Evolutionary conservation across 2,329 filamentous ascomycete species (phyloP), one percentile per base, ranked within the genome.

Genomic region (Septoria linicola): DNA sequence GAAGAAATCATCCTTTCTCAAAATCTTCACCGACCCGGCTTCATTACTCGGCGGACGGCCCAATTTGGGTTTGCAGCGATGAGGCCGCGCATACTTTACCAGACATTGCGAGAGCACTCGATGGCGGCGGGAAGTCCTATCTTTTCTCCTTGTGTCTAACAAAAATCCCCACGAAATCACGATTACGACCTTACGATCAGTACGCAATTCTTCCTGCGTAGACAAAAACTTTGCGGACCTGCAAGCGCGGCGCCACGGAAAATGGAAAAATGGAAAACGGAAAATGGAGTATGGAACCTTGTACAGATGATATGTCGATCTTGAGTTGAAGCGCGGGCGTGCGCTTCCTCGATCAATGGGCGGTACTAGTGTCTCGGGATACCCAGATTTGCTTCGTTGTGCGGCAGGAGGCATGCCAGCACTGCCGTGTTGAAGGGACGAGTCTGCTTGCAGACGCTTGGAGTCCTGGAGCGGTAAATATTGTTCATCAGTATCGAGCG

Each of bases 1-100:
- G 8, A 65, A 63, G 50, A 63, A 59, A 46, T 59, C 63, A 4
- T 60, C 61, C 4, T 63, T 70, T 37, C 54, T 69, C 41, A 63
- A 61, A 32, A 60, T 70, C 50, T 68, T 70, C 57, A 68, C 66
- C 20, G 65, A 66, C 51, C 63, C 61, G 17, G 57, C 58, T 21
- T 63, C 62, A 16, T 49, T 65, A 36, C 56, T 65, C 35, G 50
- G 48, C 13, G 45, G 53, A 45, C 56, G 58, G 39, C 52, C 57
- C n/a, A 54, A 49, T 32, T 54, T 57, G 30, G 54, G 54, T 47
- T 36, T 57, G 32, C 53, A 54, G 32, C 49, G 57, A 23, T 61
- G 42, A 55, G 3, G 43, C 27, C 8, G 17, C 20, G 43, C 37
- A 17, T 34, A 17, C n/a, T 40, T 36, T 8, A n/a, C 32, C 47